Evolutionary conservation across 805 yeast species (phyloP).

Genomic region (Debaryomyces prosopidis): DNA sequence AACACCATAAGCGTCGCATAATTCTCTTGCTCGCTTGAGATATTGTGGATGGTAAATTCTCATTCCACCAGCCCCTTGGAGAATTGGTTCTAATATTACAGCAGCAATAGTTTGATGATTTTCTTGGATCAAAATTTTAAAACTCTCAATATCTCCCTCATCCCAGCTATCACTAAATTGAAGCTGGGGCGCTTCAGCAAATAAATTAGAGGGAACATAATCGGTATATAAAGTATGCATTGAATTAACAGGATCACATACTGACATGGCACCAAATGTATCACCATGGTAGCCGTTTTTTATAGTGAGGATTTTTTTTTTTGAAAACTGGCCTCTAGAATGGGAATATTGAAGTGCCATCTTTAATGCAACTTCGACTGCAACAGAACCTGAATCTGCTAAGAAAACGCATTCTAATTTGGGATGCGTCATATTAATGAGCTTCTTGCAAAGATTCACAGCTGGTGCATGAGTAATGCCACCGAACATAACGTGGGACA

Average conservation of each 20-base stretch:
- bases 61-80: constrained; percentile 43
- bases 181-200: constrained; percentile 22
- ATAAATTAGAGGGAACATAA: constrained; percentile 23
- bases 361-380: constrained; percentile 39
- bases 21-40: constrained; percentile 40
- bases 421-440: constrained; percentile 31
- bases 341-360: constrained; percentile 32
- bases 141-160: constrained; percentile 18
- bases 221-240: constrained; percentile 32
- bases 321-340: constrained; percentile 20
- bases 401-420: constrained; percentile 7
- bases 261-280: constrained; percentile 40
- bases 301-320: constrained; percentile 31
- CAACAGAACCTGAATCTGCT: constrained; percentile 22
- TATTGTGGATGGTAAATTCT: constrained; percentile 31
- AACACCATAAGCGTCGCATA: constrained; percentile 54
- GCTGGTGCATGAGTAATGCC: constrained; percentile 25
- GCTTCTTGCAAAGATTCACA: constrained; percentile 22
- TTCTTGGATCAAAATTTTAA: constrained; percentile 22
- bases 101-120: constrained; percentile 34
- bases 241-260: constrained; percentile 29
- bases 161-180: constrained; percentile 14
- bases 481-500: constrained; percentile 24
- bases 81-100: constrained; percentile 34
- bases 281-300: constrained; percentile 40